Evolutionary conservation across 164 flowering plant genomes (phyloP).

Genomic region (Vitis rupestris): DNA sequence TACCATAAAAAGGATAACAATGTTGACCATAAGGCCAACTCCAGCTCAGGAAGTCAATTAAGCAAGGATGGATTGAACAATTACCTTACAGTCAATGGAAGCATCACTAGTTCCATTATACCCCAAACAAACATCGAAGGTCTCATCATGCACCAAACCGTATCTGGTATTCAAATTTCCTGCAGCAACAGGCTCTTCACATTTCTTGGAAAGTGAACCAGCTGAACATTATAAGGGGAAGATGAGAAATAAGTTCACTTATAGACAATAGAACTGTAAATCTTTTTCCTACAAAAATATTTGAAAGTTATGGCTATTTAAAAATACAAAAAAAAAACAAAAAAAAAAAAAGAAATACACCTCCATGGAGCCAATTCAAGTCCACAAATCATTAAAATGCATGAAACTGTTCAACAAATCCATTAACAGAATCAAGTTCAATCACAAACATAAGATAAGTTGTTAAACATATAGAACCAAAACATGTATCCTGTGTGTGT

Average conservation of each 20-base stretch:
- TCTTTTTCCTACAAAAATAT: not conserved
- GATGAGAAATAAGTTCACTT: not conserved
- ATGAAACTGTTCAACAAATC: not conserved
- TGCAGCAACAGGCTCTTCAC: conserved; percentile 27
- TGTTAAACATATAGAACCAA: too few relatives aligned
- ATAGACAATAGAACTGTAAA: not conserved
- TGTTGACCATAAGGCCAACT: too few relatives aligned
- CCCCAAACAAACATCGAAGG: conserved; percentile 30
- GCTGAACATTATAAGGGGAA: conserved; percentile 28
- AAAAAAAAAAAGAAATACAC: not conserved
- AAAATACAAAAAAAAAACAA: not conserved
- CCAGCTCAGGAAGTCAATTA: not conserved
- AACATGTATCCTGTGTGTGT: too few relatives aligned
- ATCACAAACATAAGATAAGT: too few relatives aligned
- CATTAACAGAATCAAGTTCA: not conserved
- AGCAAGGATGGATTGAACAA: not conserved
- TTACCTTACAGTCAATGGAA: conserved; percentile 49
- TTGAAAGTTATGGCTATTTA: not conserved
- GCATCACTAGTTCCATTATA: conserved; percentile 23
- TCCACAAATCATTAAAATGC: not conserved
- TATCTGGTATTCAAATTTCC: conserved; percentile 32
- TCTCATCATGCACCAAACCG: conserved; percentile 29
- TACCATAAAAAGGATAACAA: too few relatives aligned
- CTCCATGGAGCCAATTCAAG: not conserved
- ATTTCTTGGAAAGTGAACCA: conserved; percentile 37